Evolutionary conservation across 2,329 filamentous ascomycete species (phyloP).

Genomic region (Endoconidiophora laricicola): DNA sequence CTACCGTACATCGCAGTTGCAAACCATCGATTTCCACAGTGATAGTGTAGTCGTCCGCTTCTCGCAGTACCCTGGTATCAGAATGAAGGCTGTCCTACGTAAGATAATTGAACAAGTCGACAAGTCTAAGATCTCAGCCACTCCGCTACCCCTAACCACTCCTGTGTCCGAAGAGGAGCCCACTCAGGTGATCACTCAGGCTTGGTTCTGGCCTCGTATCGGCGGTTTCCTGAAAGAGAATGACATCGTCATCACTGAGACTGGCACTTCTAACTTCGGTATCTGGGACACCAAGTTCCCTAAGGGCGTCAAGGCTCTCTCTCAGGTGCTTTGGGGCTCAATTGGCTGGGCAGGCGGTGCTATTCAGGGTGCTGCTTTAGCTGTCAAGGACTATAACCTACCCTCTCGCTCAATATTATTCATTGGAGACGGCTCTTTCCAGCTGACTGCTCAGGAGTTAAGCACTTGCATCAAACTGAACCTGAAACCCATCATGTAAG

Average conservation of each 20-base stretch:
- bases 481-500: slow-evolving; percentile 60
- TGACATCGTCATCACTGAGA: slow-evolving; percentile 74
- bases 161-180: slow-evolving; percentile 23
- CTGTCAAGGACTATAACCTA: slow-evolving; percentile 45
- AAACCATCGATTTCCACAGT: slow-evolving; percentile 68
- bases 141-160: slow-evolving; percentile 18
- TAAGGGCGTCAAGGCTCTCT: slow-evolving; percentile 57
- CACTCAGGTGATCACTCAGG: slow-evolving; percentile 41
- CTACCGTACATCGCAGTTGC: slow-evolving; percentile 59
- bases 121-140: slow-evolving; percentile 37
- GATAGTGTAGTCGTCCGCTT: slow-evolving; percentile 57
- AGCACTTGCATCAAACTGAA: slow-evolving; percentile 66
- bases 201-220: slow-evolving; percentile 62
- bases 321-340: slow-evolving; percentile 58
- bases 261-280: slow-evolving; percentile 75
- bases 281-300: slow-evolving; percentile 78
- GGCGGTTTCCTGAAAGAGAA: slow-evolving; percentile 53
- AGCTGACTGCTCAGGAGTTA: slow-evolving; percentile 70
- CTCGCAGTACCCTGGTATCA: slow-evolving; percentile 60
- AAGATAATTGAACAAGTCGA: slow-evolving; percentile 49
- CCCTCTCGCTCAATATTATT: slow-evolving; percentile 61
- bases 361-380: slow-evolving; percentile 51
- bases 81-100: slow-evolving; percentile 61
- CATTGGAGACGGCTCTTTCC: slow-evolving; percentile 77
- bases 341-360: slow-evolving; percentile 46